Evolutionary conservation across 176 grass and related monocot species (phyloP), one percentile per base, ranked within the genome.

Genomic region (Zea luxurians): DNA sequence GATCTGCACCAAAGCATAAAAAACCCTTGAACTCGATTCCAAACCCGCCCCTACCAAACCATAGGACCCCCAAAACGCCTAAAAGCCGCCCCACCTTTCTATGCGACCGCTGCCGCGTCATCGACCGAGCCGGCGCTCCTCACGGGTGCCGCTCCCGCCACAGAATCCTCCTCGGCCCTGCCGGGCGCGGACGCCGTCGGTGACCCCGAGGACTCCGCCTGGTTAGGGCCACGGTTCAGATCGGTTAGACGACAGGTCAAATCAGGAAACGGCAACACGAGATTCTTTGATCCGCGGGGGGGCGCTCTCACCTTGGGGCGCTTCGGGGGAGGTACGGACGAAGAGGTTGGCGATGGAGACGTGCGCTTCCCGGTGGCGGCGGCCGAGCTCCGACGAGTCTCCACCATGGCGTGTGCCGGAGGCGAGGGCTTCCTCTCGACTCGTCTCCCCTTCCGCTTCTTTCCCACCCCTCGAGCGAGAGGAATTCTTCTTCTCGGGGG

Each of bases 311-410:
- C 94, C 94, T 97, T 97, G 58, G 79, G 61, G 8, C 94, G 89
- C 84, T 97, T 97, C 9, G 85, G 78, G 6, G 79, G 43, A 69
- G 89, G 86, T 12, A 87, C 76, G 7, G 90, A 83, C 10, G 88
- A 71, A 35, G 91, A 82, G 5, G 88, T 76, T 5, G 86, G 61
- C 1, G 85, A 75, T 18, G 91, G 64, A 37, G 82, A 17, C 11
- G 88, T 66, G 37, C 72, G 88, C 84, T 86, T 92, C 59, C 70
- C 68, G 44, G 85, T 77, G 10, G 87, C 76, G 69, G 88, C 71
- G 9, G 86, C 80, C 62, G 91, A 97, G 85, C 91, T 97, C 71
- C 95, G 95, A 80, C 95, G 83, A 69, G 95, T 97, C 84, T 94
- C 91, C 63, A 97, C 95, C 95, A 97, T 97, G 62, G 79, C 71